A percentile compares a stretch with the other conserved stretches of the same genome.
These are phyloP conservation scores for Salvia sclarea DNA, from an alignment of 305 asterid genomes.

Conservation along the genomic window DNA sequence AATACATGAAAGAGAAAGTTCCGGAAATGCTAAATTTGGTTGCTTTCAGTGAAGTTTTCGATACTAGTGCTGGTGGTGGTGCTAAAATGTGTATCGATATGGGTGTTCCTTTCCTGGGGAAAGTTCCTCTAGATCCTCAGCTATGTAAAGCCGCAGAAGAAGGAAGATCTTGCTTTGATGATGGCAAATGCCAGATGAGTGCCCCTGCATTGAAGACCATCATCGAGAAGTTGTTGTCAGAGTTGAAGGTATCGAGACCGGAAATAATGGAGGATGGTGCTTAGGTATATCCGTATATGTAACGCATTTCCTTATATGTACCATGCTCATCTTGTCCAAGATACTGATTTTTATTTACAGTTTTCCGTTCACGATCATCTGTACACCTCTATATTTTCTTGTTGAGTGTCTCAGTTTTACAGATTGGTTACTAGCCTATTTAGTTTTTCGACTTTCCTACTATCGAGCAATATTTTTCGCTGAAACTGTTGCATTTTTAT, in stretches of 20 bases:
- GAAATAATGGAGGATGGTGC: constrained; percentile 22
- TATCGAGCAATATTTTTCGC: neutral
- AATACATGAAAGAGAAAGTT: constrained; percentile 56
- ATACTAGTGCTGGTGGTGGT: constrained; percentile 85
- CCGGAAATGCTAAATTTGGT: constrained; percentile 62
- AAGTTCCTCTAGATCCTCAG: constrained; percentile 85
- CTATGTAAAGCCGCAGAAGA: constrained; percentile 92
- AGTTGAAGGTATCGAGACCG: constrained; percentile 21
- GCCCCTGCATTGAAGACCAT: constrained; percentile 66
- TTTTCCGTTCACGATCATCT: neutral
- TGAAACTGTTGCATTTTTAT: neutral
- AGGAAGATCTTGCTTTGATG: constrained; percentile 83
- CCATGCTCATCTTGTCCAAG: neutral
- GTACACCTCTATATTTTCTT: neutral
- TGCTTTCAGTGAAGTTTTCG: constrained; percentile 77
- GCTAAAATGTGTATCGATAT: constrained; percentile 78
- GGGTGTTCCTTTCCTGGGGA: constrained; percentile 84
- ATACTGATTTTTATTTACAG: too few species aligned
- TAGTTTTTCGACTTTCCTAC: neutral
- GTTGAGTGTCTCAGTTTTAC: neutral
- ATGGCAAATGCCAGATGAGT: constrained; percentile 50
- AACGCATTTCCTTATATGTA: neutral
- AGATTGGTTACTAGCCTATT: neutral
- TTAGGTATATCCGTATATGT: constrained; percentile 15
- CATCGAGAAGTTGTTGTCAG: constrained; percentile 51